A percentile compares a stretch with the other conserved stretches of the same genome.
Conservation (phyloP, 768 basidiomycete species). For the Megacollybia marginata region DNA sequence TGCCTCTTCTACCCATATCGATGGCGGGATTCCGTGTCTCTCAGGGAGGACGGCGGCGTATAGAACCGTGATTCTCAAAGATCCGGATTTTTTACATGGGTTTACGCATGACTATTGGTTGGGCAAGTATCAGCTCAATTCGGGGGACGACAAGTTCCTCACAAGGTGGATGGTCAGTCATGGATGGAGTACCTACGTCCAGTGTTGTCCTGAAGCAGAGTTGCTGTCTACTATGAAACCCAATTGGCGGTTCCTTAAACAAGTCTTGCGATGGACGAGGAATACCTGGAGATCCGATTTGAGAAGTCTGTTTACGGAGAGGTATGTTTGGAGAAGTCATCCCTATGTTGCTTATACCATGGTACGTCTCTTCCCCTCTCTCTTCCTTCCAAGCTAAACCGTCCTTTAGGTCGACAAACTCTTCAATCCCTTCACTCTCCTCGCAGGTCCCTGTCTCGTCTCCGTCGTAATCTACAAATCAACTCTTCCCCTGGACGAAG, state of each 20-base stretch:
- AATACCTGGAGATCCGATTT: conserved; percentile 94
- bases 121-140: too few relatives aligned
- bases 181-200: conserved; percentile 93
- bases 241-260: conserved; percentile 93
- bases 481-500: conserved; percentile 52
- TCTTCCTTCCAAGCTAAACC: conserved; percentile 5
- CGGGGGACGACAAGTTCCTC: conserved; percentile 73
- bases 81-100: conserved; percentile 82
- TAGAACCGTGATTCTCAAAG: conserved; percentile 89
- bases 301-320: conserved; percentile 81
- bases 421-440: conserved; percentile 25
- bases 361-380: conserved; percentile 56
- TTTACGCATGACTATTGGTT: too few relatives aligned
- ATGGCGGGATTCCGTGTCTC: conserved; percentile 84
- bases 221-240: conserved; percentile 92
- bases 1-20: conserved; percentile 91
- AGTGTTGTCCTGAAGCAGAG: conserved; percentile 80
- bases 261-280: conserved; percentile 87
- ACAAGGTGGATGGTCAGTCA: conserved; percentile 96
- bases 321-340: conserved; percentile 82
- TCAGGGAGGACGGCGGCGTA: conserved; percentile 92
- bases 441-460: conserved; percentile 79
- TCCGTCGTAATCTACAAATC: conserved; percentile 72
- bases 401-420: conserved; percentile 62
- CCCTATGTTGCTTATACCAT: conserved; percentile 93